These are phyloP conservation scores for Trapa bicornis DNA, from an alignment of 345 rosid genomes.

Conservation along the genomic window DNA sequence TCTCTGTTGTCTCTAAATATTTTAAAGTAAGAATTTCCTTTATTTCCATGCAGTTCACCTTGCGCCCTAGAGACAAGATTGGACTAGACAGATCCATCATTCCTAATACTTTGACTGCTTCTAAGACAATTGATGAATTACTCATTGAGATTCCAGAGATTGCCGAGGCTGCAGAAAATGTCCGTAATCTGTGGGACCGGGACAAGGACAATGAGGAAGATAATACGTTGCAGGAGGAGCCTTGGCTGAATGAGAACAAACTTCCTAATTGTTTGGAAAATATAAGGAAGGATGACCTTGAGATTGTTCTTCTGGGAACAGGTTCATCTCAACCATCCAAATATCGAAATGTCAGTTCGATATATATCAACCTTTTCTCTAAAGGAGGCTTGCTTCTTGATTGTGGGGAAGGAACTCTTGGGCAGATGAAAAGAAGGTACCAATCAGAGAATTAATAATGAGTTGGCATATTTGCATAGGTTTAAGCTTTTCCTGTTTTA, in stretches of 20 bases:
- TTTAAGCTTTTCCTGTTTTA: too few relatives aligned
- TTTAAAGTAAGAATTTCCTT: background rate
- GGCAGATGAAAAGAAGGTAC: slow-evolving; percentile 87
- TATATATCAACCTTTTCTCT: slow-evolving; percentile 60
- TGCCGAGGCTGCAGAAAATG: slow-evolving; percentile 41
- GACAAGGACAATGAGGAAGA: slow-evolving; percentile 13
- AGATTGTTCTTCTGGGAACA: slow-evolving; percentile 83
- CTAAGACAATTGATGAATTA: slow-evolving; percentile 45
- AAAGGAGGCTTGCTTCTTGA: slow-evolving; percentile 75
- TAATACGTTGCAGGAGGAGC: slow-evolving; percentile 28
- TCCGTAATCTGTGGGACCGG: slow-evolving; percentile 44
- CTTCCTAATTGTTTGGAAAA: slow-evolving; percentile 66
- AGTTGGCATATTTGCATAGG: too few relatives aligned
- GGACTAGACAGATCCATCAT: slow-evolving; percentile 67
- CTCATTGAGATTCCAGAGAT: slow-evolving; percentile 65
- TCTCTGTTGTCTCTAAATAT: too few relatives aligned
- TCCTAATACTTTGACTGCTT: slow-evolving; percentile 33
- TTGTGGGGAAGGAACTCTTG: slow-evolving; percentile 94
- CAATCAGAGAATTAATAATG: too few relatives aligned
- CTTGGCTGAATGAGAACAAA: slow-evolving; percentile 50
- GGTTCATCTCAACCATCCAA: slow-evolving; percentile 99
- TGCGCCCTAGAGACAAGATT: slow-evolving; percentile 74
- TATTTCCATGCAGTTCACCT: slow-evolving; percentile 44
- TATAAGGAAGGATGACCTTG: slow-evolving; percentile 66
- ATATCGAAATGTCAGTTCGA: slow-evolving; percentile 73